Conservation (phyloP, 768 basidiomycete genomes). For the Panellus pusillus region DNA sequence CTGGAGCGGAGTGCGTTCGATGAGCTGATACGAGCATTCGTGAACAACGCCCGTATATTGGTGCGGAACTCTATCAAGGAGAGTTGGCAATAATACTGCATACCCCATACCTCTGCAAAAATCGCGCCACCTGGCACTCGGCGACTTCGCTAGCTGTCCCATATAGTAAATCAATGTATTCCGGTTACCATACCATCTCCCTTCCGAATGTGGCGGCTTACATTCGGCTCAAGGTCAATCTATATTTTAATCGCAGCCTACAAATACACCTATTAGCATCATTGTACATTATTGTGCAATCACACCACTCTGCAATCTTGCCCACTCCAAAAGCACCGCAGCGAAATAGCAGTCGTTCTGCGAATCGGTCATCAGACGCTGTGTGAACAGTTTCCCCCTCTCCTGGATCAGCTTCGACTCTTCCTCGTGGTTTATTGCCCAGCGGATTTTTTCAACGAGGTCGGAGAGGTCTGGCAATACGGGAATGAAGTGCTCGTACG, state of each 20-base stretch:
- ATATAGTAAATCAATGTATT: too few relatives aligned
- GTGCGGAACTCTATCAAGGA: conserved; percentile 61
- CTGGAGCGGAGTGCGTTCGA: conserved; percentile 78
- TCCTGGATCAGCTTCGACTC: conserved; percentile 21
- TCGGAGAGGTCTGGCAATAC: conserved; percentile 20
- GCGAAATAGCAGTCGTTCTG: conserved; percentile 24
- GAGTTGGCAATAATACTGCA: conserved; percentile 2
- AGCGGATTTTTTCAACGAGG: conserved; percentile 19
- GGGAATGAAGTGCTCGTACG: conserved; percentile 20
- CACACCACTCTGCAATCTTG: conserved; percentile 10
- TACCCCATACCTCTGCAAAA: too few relatives aligned
- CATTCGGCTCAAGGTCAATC: too few relatives aligned
- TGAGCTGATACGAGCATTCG: conserved; percentile 87
- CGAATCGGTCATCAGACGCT: conserved; percentile 17
- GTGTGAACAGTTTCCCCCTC: conserved; percentile 17
- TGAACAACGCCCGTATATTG: conserved; percentile 91
- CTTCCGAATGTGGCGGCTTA: too few relatives aligned
- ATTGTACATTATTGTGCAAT: too few relatives aligned
- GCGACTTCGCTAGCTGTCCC: too few relatives aligned
- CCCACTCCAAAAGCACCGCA: conserved; percentile 19
- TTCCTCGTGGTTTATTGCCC: conserved; percentile 19
- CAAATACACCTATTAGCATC: too few relatives aligned
- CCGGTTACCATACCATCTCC: too few relatives aligned
- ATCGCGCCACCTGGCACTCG: too few relatives aligned
- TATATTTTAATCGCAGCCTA: too few relatives aligned